Base-by-base conservation (phyloP, 169 alveolate genomes). In the Plasmodium gonderi region DNA sequence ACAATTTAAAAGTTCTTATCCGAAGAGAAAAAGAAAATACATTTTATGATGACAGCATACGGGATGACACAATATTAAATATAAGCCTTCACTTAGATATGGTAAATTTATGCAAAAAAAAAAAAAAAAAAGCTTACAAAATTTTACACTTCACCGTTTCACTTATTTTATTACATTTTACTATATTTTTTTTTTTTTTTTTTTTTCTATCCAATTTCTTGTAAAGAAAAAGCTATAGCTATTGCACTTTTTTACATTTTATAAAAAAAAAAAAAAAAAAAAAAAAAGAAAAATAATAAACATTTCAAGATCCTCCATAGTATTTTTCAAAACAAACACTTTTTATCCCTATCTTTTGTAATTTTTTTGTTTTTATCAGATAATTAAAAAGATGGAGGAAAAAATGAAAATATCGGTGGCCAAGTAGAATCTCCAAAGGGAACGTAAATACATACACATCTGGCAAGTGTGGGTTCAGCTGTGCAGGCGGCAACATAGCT, bases 361-460 rank as follows among this genome's bases (percentile, higher is more conserved):
- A 45, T 49, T 51, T 26, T 23, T 75, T 51, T 67, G 7, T 49
- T 60, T 65, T 29, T 78, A 38, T 33, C 65, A 85, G 92, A 51
- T 85, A 75, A 60, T 76, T 5, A 75, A 85, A 85, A 85, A 85
- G 38, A 36, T 85, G 74, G 92, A 85, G 68, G 87, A 85, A 31
- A 85, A 85, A 72, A 74, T 85, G 92, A 74, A 36, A 1, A 85
- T 85, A 85, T 60, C 85, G 6, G 31, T 74, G 45, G 45, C 33
- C 60, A 47, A 76, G 67, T 85, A 87, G 72, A 69, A 45, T 38
- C 33, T 49, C 90, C 42, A 6, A 31, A 36, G 80, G 6, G 31
- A 72, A 29, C 54, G 31, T 72, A 72, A 33, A 72, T n/a, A 42
- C 31, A n/a, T n/a, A n/a, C n/a, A n/a, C n/a, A n/a, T n/a, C n/a